These are phyloP conservation scores for Phycomyces blakesleeanus DNA, from an alignment of 192 early-diverging fungal genomes.

Conservation along the genomic window DNA sequence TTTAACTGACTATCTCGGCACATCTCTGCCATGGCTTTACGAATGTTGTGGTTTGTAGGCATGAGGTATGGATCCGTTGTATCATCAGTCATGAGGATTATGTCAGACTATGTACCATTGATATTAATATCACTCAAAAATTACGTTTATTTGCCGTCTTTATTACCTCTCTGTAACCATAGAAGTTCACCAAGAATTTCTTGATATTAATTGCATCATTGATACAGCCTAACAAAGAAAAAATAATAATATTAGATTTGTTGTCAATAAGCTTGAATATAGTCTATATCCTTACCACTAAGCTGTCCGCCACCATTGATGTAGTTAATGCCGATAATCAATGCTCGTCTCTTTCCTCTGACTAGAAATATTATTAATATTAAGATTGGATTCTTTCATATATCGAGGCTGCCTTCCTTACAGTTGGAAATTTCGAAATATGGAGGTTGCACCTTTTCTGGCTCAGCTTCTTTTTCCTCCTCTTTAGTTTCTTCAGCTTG, in stretches of 20 bases:
- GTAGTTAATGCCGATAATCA: conserved; percentile 95
- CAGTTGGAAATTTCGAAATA: conserved; percentile 51
- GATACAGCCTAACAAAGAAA: conserved; percentile 60
- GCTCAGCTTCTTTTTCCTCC: too few species aligned
- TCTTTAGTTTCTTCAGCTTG: too few species aligned
- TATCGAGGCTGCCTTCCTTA: background rate
- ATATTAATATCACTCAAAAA: background rate
- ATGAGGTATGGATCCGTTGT: conserved; percentile 56
- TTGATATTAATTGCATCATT: conserved; percentile 81
- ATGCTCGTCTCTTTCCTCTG: conserved; percentile 67
- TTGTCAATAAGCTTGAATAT: too few species aligned
- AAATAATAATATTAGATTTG: background rate
- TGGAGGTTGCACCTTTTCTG: conserved; percentile 22
- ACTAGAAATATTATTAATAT: conserved; percentile 8
- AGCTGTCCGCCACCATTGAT: conserved; percentile 58
- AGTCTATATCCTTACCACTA: conserved; percentile 23
- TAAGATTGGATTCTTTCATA: background rate
- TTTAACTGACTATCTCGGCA: conserved; percentile 65
- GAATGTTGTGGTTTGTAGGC: conserved; percentile 73
- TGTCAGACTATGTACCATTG: conserved; percentile 39
- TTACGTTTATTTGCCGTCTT: background rate
- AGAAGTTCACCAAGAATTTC: conserved; percentile 60
- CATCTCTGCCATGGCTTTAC: conserved; percentile 73
- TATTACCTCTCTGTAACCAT: conserved; percentile 51
- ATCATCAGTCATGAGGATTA: conserved; percentile 77